Base-by-base conservation (phyloP, 1,139 yeast species). In the Pichia sp. region DNA sequence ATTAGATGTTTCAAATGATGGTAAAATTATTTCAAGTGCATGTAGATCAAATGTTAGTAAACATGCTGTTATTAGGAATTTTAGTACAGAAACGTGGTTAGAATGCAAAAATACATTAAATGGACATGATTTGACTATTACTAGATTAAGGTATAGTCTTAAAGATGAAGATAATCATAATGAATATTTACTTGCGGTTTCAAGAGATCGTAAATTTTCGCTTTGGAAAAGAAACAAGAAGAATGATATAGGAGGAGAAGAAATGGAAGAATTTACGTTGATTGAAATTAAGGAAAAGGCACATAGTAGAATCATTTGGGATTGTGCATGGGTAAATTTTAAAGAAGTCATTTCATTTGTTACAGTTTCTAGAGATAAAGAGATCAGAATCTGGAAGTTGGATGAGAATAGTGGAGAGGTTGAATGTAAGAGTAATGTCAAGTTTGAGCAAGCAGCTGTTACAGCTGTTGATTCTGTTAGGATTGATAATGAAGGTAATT, bases 281-380 rank as follows among this genome's bases (percentile, higher is more conserved):
- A 62, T 71, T 7, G 74, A 74, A 36, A 53, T 68, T 43, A 67
- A 69, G 45, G 68, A 71, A 34, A 86, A 84, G 56, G 96, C 96
- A 1, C 98, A 93, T 56, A 63, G 82, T 8, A 77, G 97, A 62
- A 91, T 93, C 53, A 77, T 93, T 38, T 93, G 98, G 98, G 98
- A 91, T 62, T 81, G 94, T 57, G 74, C 84, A 26, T 91, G 96
- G 96, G 66, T 76, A 2, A 83, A 84, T 3, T 31, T 43, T 10
- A 63, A 54, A 18, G 68, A 42, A 10, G 46, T 52, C 5, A 45
- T 51, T 17, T 61, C 60, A 24, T 89, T 91, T 55, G 67, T 85
- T 19, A 91, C 97, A 1, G 94, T 80, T 1, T 84, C 96, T 3
- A 76, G 99, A 61, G 99, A 93, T 60, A 84, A 78, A 56, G 71